Conservation (phyloP, 2,329 filamentous ascomycete species). For the Hypoxylon sp. region DNA sequence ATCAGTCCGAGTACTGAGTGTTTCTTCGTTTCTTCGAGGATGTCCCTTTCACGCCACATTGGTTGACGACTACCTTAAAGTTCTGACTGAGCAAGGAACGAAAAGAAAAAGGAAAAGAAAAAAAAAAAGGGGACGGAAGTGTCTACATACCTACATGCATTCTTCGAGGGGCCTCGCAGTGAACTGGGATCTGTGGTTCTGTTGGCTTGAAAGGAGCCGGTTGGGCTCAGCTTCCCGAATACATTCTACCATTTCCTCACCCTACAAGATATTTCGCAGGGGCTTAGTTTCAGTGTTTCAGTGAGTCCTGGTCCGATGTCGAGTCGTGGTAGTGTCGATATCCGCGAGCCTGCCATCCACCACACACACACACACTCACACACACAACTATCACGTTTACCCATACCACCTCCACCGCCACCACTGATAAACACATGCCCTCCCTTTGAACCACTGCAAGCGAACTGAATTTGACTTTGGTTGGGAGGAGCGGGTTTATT, state of each 20-base stretch:
- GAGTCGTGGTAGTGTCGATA: constrained; percentile 22
- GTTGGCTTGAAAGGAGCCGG: constrained; percentile 20
- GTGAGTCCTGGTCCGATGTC: constrained; percentile 12
- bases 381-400: constrained; percentile 31
- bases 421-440: constrained; percentile 13
- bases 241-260: not conserved
- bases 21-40: constrained; percentile 11
- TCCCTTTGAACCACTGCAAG: constrained; percentile 10
- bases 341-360: constrained; percentile 34
- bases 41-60: constrained; percentile 21
- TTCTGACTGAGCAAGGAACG: not conserved
- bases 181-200: constrained; percentile 9
- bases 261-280: constrained; percentile 18
- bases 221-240: constrained; percentile 13
- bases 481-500: constrained; percentile 26
- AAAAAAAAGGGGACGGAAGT: not conserved
- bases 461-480: constrained; percentile 17
- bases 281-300: not conserved
- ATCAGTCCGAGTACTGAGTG: not conserved
- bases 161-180: constrained; percentile 16
- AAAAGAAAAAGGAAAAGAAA: not conserved
- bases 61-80: constrained; percentile 10
- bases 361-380: constrained; percentile 32
- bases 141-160: constrained; percentile 2
- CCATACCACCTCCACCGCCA: constrained; percentile 17